Evolutionary conservation across 441 rosid genomes (phyloP), one percentile per base, ranked within the genome.

Genomic region (Hura crepitans): DNA sequence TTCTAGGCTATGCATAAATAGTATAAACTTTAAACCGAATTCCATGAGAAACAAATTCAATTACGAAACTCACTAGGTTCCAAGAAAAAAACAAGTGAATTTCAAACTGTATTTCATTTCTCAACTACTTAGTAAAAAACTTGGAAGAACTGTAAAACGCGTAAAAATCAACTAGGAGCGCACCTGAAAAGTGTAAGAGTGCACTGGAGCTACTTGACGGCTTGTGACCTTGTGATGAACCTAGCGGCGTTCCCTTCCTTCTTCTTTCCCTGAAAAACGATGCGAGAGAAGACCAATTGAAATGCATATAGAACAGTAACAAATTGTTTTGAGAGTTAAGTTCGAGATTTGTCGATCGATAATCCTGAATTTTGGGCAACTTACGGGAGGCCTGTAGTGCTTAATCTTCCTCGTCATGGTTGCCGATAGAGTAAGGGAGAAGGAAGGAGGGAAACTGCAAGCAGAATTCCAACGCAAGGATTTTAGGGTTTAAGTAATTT

Each of bases 191-290:
- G 82, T 37, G 75, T 76, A 10, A 88, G 85, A 53, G 72, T 81
- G 61, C 91, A 92, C 84, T 94, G 96, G 51, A 92, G 99, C 63
- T 75, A 80, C 79, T 87, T 88, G 68, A 86, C 81, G 15, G 96
- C 94, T 78, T 90, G 92, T 31, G 96, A 83, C 87, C 98, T 85
- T 72, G 97, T 89, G 78, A 87, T 69, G 80, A 87, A 91, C 80
- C 85, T 82, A 35, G 95, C 89, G 25, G 86, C 95, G 78, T 91
- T 91, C 53, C 98, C 98, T 80, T 91, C 97, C 85, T 85, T 93
- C 80, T 86, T 93, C 85, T 93, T 93, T 12, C 98, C 98, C 98
- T 93, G 81, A 0, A 71, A 65, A 53, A 53, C 55, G 63, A 42
- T 17, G 17, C 7, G 17, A 5, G 47, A 31, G 62, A 71, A 63